A percentile compares a stretch with the other conserved stretches of the same genome.
These are phyloP conservation scores for Cercospora citrullina DNA, from an alignment of 2,329 filamentous ascomycete genomes.

Conservation along the genomic window DNA sequence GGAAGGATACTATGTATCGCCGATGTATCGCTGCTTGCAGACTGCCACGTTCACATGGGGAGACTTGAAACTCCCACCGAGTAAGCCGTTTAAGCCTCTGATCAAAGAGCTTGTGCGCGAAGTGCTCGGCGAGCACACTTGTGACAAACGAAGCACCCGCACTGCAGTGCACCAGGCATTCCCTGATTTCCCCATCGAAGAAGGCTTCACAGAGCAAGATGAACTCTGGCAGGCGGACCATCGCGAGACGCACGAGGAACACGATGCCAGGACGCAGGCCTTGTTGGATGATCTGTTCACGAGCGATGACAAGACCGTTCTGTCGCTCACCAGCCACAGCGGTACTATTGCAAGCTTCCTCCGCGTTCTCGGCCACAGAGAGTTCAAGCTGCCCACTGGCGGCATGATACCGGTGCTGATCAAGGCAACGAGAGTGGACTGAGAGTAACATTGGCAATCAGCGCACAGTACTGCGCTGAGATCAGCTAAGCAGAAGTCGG, in stretches of 20 bases:
- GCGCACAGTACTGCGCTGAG: not conserved
- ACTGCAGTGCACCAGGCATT: conserved; percentile 56
- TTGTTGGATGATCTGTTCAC: conserved; percentile 57
- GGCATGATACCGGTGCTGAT: conserved; percentile 55
- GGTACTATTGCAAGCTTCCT: conserved; percentile 59
- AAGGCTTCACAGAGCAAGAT: conserved; percentile 61
- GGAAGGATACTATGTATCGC: conserved; percentile 65
- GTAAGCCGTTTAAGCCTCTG: conserved; percentile 56
- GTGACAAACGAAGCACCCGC: conserved; percentile 61
- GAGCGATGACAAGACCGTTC: conserved; percentile 48
- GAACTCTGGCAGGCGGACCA: conserved; percentile 46
- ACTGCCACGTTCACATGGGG: conserved; percentile 64
- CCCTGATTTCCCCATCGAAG: conserved; percentile 59
- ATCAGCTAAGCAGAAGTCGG: not conserved
- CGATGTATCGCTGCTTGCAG: conserved; percentile 61
- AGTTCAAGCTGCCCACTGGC: conserved; percentile 52
- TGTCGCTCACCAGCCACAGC: conserved; percentile 60
- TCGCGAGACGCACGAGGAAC: conserved; percentile 28
- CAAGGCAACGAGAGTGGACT: conserved; percentile 37
- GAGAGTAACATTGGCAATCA: not conserved
- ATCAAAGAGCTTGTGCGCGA: conserved; percentile 67
- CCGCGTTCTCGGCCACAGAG: conserved; percentile 46
- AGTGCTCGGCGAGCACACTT: conserved; percentile 67
- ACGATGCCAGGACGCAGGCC: conserved; percentile 24
- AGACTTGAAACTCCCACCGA: conserved; percentile 53